Base-by-base conservation (phyloP, 257 asterid genomes). In the Linaria vulgaris region DNA sequence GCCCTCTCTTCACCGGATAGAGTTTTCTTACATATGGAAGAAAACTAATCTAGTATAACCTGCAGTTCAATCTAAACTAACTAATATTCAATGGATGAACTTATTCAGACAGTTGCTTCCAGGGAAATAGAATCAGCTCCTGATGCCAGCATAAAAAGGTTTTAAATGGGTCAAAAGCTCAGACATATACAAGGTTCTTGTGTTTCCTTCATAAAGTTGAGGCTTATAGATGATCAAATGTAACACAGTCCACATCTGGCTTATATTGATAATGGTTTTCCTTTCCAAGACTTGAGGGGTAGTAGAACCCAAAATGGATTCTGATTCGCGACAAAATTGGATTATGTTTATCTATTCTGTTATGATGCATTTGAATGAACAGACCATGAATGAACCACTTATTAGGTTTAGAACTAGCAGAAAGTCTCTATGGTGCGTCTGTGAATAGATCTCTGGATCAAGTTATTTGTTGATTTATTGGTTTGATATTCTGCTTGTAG, bases 401-500 rank as follows among this genome's bases (percentile, higher is more conserved):
- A 20, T 45, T 30, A 39, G 34, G 16, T 56, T 53, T 22, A 55
- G 23, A 49, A 46, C 47, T 55, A 13, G 41, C 39, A 47, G n/a
- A 48, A 66, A 30, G 23, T 50, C 13, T 54, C 44, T 14, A 16
- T 34, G 16, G 31, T 22, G 61, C 50, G 24, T 34, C 53, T 39
- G 11, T 20, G 14, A 16, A 34, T 67, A 20, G 64, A 67, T 34
- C 25, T 54, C 70, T 49, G 12, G 31, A 10, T 23, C 63, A 62
- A 30, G 45, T 38, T 58, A 31, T 62, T 31, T 55, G 66, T 44
- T 49, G 12, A 17, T 19, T 34, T 34, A 3, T 34, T 62, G 59
- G 58, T 37, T 74, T 51, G 20, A 44, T 62, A 57, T 68, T 66
- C 50, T 63, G 70, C 67, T 43, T 52, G 59, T 61, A 58, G 47